Evolutionary conservation across 306 rosid species (phyloP).

Genomic region (Canavalia ensiformis): DNA sequence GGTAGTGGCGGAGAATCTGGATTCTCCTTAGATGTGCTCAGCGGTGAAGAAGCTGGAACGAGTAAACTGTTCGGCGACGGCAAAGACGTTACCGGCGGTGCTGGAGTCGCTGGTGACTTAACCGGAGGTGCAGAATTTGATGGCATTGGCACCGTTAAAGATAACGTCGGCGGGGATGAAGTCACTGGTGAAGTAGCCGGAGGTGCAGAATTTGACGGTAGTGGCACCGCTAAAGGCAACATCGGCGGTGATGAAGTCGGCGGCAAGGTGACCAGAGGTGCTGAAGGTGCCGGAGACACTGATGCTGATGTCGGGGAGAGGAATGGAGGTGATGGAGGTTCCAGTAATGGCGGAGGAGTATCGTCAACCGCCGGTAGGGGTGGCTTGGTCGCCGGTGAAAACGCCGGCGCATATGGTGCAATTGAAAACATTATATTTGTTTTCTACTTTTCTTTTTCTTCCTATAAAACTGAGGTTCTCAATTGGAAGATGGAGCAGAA

Average conservation of each 20-base stretch:
- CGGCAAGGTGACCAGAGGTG: slow-evolving; percentile 11
- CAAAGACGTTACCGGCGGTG: slow-evolving; percentile 17
- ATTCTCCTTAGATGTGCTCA: neutral
- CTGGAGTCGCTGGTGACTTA: slow-evolving; percentile 2
- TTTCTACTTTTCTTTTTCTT: neutral
- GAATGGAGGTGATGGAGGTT: slow-evolving; percentile 24
- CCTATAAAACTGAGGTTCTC: neutral
- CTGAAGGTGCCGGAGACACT: neutral
- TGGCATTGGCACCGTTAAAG: neutral
- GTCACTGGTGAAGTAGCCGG: slow-evolving; percentile 3
- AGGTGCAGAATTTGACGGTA: slow-evolving; percentile 21
- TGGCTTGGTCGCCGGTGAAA: slow-evolving; percentile 27
- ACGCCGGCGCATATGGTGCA: slow-evolving; percentile 44
- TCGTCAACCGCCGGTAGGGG: neutral
- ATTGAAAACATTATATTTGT: slow-evolving; percentile 40
- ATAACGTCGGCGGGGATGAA: neutral
- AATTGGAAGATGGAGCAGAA: neutral
- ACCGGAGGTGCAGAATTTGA: slow-evolving; percentile 4
- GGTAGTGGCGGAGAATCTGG: neutral
- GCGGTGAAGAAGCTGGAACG: slow-evolving; percentile 25
- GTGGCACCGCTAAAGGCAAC: neutral
- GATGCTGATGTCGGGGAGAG: slow-evolving; percentile 20
- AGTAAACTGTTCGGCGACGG: slow-evolving; percentile 5
- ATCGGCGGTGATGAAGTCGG: slow-evolving; percentile 6
- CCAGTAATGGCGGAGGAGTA: slow-evolving; percentile 19